Base-by-base conservation (phyloP, 352 stramenopile genomes). In the Globisporangium nagaii region DNA sequence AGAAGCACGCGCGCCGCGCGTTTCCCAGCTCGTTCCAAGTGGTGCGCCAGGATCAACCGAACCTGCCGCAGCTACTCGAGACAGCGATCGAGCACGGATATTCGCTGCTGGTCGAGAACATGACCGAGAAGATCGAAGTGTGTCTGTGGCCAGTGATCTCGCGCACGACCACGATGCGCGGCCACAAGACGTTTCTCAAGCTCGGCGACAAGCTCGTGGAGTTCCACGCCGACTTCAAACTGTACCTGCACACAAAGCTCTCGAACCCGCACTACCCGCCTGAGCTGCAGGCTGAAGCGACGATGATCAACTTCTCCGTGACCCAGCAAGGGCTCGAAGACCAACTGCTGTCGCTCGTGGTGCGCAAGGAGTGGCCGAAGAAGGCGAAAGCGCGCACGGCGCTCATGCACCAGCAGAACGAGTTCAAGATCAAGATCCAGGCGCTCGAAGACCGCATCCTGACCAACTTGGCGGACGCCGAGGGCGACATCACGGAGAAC, bases 401-500 rank as follows among this genome's bases (percentile, higher is more conserved):
- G 32, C 65, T 97, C 8, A 66, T 96, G 20, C 80, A 95, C 30
- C 89, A 97, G 48, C 84, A 95, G 42, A 96, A 96, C 56, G 74
- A 93, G 31, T 96, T 96, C 63, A 96, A 92, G 63, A 88, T 97
- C 47, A 69, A 69, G 2, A 70, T 98, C 8, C 76, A 92, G 45
- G 70, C 84, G 11, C 58, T 97, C 4, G 91, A 98, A 61, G 88
- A 97, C 43, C 75, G 93, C 1, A 97, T 98, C 51, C 53, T 98
- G 17, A 76, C 68, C 2, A 90, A 77, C 39, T 65, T 98, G 28
- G 79, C 80, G 10, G 72, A 95, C 56, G 65, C 93, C 28, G 82
- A 95, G 55, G 80, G 83, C 44, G 68, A 96, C 37, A 71, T 98
- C 30, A 98, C 92, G 5, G 92, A 98, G 65, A 97, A 98, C 62